Conservation (phyloP, 2,329 filamentous ascomycete genomes). For the Tolypocladium tropicale region DNA sequence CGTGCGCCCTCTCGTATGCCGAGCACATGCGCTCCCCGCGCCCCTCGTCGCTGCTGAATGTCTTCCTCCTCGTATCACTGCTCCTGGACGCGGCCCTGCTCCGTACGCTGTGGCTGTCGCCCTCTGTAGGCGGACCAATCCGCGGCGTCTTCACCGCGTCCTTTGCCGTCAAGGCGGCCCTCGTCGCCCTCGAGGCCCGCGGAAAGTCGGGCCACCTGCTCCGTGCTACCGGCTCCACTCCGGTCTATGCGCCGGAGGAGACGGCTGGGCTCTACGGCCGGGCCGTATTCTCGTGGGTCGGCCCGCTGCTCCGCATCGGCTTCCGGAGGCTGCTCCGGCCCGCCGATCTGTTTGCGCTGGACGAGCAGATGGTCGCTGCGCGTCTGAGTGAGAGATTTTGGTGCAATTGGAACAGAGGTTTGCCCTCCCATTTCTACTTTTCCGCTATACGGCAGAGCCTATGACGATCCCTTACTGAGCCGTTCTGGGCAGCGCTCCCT, state of each 20-base stretch:
- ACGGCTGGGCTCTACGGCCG: conserved; percentile 27
- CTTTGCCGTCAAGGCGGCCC: conserved; percentile 22
- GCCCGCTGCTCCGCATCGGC: conserved; percentile 23
- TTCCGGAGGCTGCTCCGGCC: conserved; percentile 23
- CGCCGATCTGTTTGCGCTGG: conserved; percentile 23
- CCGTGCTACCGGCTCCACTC: background rate
- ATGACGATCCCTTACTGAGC: background rate
- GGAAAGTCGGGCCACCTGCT: conserved; percentile 17
- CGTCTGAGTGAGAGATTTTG: conserved; percentile 18
- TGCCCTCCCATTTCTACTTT: background rate
- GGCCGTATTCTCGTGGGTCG: conserved; percentile 28
- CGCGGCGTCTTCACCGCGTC: conserved; percentile 23
- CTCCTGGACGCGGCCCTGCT: conserved; percentile 20
- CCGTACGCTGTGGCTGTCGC: conserved; percentile 23
- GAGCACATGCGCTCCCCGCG: background rate
- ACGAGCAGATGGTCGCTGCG: conserved; percentile 20
- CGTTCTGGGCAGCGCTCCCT: conserved; percentile 2
- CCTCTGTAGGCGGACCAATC: conserved; percentile 13
- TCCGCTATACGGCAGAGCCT: background rate
- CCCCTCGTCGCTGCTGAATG: background rate
- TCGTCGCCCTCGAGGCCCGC: conserved; percentile 26
- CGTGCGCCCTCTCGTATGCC: conserved; percentile 19
- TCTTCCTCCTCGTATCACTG: background rate
- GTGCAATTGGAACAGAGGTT: conserved; percentile 14
- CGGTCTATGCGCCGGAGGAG: conserved; percentile 5